Evolutionary conservation across 2,329 filamentous ascomycete genomes (phyloP).

Genomic region (Catunica adiposa): DNA sequence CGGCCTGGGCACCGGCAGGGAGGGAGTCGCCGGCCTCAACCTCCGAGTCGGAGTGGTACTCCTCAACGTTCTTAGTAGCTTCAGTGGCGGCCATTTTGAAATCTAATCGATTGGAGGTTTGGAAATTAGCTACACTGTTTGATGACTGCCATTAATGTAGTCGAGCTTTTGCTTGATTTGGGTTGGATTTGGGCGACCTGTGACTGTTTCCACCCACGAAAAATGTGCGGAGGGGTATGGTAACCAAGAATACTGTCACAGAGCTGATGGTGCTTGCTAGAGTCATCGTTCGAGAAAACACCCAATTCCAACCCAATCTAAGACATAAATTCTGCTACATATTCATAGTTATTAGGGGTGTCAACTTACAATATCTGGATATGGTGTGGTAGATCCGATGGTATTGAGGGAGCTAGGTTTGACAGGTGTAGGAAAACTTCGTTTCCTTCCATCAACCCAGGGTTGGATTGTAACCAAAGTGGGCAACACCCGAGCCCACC

Average conservation of each 20-base stretch:
- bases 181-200: neutral
- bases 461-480: slow-evolving; percentile 11
- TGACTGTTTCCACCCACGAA: neutral
- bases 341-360: neutral
- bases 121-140: neutral
- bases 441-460: slow-evolving; percentile 11
- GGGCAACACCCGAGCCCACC: slow-evolving; percentile 1
- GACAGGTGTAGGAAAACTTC: slow-evolving; percentile 14
- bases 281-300: too few relatives aligned
- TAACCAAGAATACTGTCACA: neutral
- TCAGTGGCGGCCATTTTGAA: slow-evolving; percentile 84
- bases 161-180: too few relatives aligned
- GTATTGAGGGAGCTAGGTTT: slow-evolving; percentile 13
- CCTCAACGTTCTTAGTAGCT: slow-evolving; percentile 64
- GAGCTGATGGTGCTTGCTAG: too few relatives aligned
- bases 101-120: neutral
- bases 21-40: slow-evolving; percentile 57
- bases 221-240: neutral
- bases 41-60: slow-evolving; percentile 56
- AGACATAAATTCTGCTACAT: neutral
- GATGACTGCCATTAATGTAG: too few relatives aligned
- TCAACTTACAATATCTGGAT: slow-evolving; percentile 2
- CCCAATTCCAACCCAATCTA: neutral
- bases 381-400: neutral
- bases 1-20: slow-evolving; percentile 71